Evolutionary conservation across 805 yeast genomes (phyloP).

Genomic region (Teunomyces aglyptinius): DNA sequence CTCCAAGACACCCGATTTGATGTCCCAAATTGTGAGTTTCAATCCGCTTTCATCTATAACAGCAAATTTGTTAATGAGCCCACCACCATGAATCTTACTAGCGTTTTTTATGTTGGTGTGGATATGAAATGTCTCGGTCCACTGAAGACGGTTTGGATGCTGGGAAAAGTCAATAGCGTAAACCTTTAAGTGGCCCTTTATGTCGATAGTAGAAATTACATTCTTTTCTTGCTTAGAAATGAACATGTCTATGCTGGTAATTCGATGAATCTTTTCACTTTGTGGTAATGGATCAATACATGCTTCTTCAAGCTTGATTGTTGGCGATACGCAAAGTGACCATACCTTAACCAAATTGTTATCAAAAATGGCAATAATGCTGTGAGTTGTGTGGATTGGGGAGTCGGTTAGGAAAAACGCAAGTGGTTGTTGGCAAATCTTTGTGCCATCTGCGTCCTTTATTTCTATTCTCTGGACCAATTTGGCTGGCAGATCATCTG

Average conservation of each 20-base stretch:
- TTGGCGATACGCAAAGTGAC: slow-evolving; percentile 25
- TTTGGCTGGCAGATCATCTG: slow-evolving; percentile 30
- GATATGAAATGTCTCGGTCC: slow-evolving; percentile 53
- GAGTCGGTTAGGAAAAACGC: slow-evolving; percentile 21
- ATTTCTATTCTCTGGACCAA: slow-evolving; percentile 19
- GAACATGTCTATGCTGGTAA: slow-evolving; percentile 54
- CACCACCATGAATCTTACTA: slow-evolving; percentile 65
- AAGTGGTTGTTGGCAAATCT: slow-evolving; percentile 14
- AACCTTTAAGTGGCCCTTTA: slow-evolving; percentile 26
- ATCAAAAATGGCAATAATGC: slow-evolving; percentile 41
- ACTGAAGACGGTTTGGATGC: slow-evolving; percentile 32
- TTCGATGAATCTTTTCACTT: slow-evolving; percentile 37
- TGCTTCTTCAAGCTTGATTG: slow-evolving; percentile 21
- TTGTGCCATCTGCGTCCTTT: slow-evolving; percentile 6
- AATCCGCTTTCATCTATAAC: slow-evolving; percentile 56
- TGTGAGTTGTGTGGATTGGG: not conserved
- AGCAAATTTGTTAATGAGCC: slow-evolving; percentile 67
- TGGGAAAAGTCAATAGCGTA: slow-evolving; percentile 19
- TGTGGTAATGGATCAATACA: slow-evolving; percentile 40
- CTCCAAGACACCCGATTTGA: slow-evolving; percentile 63
- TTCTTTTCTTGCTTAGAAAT: slow-evolving; percentile 20
- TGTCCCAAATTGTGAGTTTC: slow-evolving; percentile 76
- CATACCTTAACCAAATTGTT: slow-evolving; percentile 39
- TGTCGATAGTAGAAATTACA: slow-evolving; percentile 59
- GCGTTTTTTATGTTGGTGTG: slow-evolving; percentile 56